Percentiles rank a stretch among this genome's conserved stretches.
Conservation (phyloP, 208 protist species). For the Naegleria fowleri region DNA sequence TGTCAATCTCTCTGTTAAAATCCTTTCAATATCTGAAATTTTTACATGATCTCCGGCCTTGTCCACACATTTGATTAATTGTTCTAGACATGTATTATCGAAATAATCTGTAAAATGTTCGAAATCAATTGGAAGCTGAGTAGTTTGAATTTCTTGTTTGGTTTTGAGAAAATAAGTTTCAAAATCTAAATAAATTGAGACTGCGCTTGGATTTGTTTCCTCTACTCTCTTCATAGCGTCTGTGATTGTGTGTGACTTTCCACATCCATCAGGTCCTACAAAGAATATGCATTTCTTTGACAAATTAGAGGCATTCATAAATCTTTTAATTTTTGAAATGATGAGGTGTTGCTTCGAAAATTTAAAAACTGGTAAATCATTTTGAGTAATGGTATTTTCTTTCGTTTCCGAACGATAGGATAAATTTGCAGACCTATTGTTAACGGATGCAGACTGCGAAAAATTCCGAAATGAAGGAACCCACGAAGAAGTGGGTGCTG, state of each 20-base stretch:
- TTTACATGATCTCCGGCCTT: background rate
- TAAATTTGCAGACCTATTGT: too few species aligned
- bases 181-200: background rate
- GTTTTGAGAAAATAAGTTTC: background rate
- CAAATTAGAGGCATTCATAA: background rate
- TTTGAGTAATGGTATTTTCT: too few species aligned
- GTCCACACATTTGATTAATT: background rate
- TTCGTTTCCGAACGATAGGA: too few species aligned
- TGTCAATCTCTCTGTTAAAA: background rate
- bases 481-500: too few species aligned
- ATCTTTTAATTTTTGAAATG: background rate
- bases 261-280: background rate
- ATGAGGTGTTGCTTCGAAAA: background rate
- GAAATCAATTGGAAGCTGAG: background rate
- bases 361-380: background rate
- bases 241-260: background rate
- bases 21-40: background rate
- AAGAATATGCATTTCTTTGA: background rate
- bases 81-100: background rate
- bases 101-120: background rate
- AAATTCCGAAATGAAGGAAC: too few species aligned
- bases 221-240: background rate
- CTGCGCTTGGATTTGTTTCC: background rate
- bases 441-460: too few species aligned
- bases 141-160: background rate